phyloP scores from a whole-genome alignment of 352 stramenopile species.

The Globisporangium paroecandrum region DNA sequence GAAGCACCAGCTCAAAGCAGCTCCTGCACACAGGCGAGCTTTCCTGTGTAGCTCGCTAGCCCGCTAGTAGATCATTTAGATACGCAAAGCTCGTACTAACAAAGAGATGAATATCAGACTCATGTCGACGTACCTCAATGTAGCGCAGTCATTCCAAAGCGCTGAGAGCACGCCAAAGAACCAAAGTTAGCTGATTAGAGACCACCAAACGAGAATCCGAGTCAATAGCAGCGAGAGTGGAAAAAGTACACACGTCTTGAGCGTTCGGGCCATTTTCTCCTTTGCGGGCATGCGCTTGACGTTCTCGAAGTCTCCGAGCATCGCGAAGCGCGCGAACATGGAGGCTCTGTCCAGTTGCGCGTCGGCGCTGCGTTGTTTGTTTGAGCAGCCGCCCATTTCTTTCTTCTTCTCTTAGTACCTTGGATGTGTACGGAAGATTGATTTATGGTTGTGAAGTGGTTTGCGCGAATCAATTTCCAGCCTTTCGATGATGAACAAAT shows the following conservation, averaged over 20 bases:
- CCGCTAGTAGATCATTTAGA: no score
- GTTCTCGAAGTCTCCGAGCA: slow-evolving; percentile 41
- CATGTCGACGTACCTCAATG: slow-evolving; percentile 66
- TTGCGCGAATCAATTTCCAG: neutral
- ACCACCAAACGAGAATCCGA: neutral
- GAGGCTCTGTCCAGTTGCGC: slow-evolving; percentile 33
- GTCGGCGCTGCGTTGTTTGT: slow-evolving; percentile 11
- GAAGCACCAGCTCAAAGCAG: slow-evolving; percentile 48
- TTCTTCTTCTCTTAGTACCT: neutral
- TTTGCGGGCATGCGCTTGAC: slow-evolving; percentile 49
- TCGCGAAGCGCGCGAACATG: slow-evolving; percentile 56
- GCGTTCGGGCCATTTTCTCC: slow-evolving; percentile 42
- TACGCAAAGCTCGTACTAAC: no score
- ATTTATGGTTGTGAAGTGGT: neutral
- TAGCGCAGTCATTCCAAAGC: slow-evolving; percentile 77
- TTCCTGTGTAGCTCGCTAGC: slow-evolving; percentile 40
- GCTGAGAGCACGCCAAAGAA: slow-evolving; percentile 26
- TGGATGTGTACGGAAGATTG: neutral
- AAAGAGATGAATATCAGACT: neutral
- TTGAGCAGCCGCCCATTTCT: neutral
- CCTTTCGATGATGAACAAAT: neutral
- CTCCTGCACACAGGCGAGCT: slow-evolving; percentile 47
- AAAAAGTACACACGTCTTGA: slow-evolving; percentile 41
- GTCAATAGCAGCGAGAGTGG: neutral
- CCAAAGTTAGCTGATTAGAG: neutral